These are phyloP conservation scores for Simmondsia chinensis DNA, from an alignment of 148 eudicot genomes.

Conservation along the genomic window DNA sequence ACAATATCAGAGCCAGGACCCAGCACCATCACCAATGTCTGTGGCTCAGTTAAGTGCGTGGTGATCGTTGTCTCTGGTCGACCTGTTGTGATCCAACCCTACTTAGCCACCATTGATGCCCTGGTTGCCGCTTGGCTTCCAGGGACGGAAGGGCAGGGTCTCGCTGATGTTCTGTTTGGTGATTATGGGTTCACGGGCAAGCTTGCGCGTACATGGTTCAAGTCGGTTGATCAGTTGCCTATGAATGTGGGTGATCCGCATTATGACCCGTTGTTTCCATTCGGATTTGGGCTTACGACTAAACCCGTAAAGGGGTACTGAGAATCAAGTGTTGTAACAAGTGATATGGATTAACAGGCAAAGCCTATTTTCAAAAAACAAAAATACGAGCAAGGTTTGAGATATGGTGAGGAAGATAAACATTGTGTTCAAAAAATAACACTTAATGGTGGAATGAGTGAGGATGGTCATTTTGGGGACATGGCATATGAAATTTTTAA, in stretches of 20 bases:
- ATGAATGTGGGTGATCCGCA: constrained; percentile 43
- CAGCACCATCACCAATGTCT: constrained; percentile 29
- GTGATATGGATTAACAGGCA: too few relatives aligned
- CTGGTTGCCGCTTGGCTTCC: constrained; percentile 59
- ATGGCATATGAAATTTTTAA: too few relatives aligned
- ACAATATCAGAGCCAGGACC: constrained; percentile 32
- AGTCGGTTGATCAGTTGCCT: constrained; percentile 40
- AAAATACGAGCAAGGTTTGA: too few relatives aligned
- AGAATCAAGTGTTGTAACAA: not conserved
- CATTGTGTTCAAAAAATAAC: too few relatives aligned
- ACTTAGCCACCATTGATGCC: constrained; percentile 29
- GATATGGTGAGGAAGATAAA: too few relatives aligned
- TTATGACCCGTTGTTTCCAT: constrained; percentile 46
- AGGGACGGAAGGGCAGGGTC: constrained; percentile 53
- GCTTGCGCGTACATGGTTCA: constrained; percentile 48
- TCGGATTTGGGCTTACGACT: constrained; percentile 46
- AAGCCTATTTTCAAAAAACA: too few relatives aligned
- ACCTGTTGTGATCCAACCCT: constrained; percentile 39
- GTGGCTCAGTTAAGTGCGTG: constrained; percentile 30
- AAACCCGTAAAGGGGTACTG: constrained; percentile 13
- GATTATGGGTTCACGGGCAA: constrained; percentile 45
- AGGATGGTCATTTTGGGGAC: too few relatives aligned
- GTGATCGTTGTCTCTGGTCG: constrained; percentile 39
- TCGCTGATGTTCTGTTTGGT: constrained; percentile 39
- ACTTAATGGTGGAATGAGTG: too few relatives aligned